phyloP scores from a whole-genome alignment of 2,329 filamentous ascomycete species.

The Ophiocordyceps polyrhachis-furcata region DNA sequence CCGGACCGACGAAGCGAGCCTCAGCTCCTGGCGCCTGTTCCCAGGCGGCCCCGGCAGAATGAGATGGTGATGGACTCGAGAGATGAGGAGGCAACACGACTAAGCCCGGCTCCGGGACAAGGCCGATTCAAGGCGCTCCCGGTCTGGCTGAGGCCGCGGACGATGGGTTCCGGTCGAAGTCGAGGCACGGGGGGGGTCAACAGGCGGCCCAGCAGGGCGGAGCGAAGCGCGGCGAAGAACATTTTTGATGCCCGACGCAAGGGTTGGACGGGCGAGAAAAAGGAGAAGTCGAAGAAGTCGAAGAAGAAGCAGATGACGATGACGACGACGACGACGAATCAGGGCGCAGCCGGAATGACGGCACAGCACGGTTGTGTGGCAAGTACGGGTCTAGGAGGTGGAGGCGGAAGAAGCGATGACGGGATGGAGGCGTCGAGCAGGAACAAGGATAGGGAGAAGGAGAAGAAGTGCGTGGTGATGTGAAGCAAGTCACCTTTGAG shows the following conservation, averaged over 20 bases:
- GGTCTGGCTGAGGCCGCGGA: constrained; percentile 17
- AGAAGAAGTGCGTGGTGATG: constrained; percentile 35
- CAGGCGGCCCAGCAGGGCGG: constrained; percentile 34
- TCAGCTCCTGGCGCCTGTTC: constrained; percentile 32
- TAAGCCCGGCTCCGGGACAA: constrained; percentile 5
- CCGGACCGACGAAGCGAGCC: constrained; percentile 19
- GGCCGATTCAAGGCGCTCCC: constrained; percentile 8
- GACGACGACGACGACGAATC: constrained; percentile 7
- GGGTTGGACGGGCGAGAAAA: constrained; percentile 31
- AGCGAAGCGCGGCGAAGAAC: constrained; percentile 42
- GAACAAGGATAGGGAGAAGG: constrained; percentile 16
- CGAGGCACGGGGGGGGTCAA: constrained; percentile 19
- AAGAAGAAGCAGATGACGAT: neutral
- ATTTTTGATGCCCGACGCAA: constrained; percentile 39
- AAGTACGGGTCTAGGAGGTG: neutral
- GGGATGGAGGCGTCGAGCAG: constrained; percentile 33
- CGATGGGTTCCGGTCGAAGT: constrained; percentile 16
- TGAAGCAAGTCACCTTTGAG: constrained; percentile 9
- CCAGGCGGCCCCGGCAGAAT: constrained; percentile 24
- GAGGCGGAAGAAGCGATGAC: constrained; percentile 24
- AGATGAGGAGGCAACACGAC: constrained; percentile 19
- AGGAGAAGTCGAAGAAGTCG: constrained; percentile 11
- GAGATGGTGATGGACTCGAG: constrained; percentile 4
- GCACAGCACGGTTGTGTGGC: too few relatives aligned
- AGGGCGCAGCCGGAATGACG: constrained; percentile 5